Percentiles rank a stretch among this genome's conserved stretches.
Evolutionary conservation across 495 filamentous ascomycete genomes (phyloP).

Genomic region (Jackrogersella multiformis): DNA sequence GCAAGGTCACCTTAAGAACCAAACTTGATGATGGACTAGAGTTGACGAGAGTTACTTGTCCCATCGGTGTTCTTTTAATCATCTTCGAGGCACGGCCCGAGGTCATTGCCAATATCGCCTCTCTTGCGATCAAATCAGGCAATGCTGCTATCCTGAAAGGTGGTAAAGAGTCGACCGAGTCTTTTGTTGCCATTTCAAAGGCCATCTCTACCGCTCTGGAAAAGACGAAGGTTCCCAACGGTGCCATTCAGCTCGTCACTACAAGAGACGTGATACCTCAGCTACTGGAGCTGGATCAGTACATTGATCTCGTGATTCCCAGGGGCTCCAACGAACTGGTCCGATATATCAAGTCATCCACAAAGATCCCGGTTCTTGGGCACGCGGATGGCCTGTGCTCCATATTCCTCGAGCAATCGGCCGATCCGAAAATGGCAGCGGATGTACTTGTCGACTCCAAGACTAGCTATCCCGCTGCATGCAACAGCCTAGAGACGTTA

Average conservation of each 20-base stretch:
- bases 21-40: slow-evolving; percentile 87
- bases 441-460: slow-evolving; percentile 92
- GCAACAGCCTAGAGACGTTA: slow-evolving; percentile 90
- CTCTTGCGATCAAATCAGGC: slow-evolving; percentile 96
- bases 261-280: slow-evolving; percentile 88
- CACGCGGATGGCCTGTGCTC: slow-evolving; percentile 95
- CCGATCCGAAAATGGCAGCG: slow-evolving; percentile 73
- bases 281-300: slow-evolving; percentile 80
- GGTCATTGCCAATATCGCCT: slow-evolving; percentile 98
- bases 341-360: slow-evolving; percentile 84
- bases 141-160: slow-evolving; percentile 98
- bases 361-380: slow-evolving; percentile 94
- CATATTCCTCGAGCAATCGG: slow-evolving; percentile 85
- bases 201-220: slow-evolving; percentile 84
- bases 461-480: slow-evolving; percentile 93
- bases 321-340: slow-evolving; percentile 94
- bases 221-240: slow-evolving; percentile 80
- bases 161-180: slow-evolving; percentile 94
- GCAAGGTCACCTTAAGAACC: slow-evolving; percentile 82
- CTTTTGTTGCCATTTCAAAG: slow-evolving; percentile 86
- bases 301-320: slow-evolving; percentile 95
- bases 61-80: slow-evolving; percentile 94
- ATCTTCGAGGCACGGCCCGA: slow-evolving; percentile 98
- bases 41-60: slow-evolving; percentile 87
- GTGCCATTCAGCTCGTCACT: slow-evolving; percentile 89